Base-by-base conservation (phyloP, 495 filamentous ascomycete genomes). In the Podospora australis region DNA sequence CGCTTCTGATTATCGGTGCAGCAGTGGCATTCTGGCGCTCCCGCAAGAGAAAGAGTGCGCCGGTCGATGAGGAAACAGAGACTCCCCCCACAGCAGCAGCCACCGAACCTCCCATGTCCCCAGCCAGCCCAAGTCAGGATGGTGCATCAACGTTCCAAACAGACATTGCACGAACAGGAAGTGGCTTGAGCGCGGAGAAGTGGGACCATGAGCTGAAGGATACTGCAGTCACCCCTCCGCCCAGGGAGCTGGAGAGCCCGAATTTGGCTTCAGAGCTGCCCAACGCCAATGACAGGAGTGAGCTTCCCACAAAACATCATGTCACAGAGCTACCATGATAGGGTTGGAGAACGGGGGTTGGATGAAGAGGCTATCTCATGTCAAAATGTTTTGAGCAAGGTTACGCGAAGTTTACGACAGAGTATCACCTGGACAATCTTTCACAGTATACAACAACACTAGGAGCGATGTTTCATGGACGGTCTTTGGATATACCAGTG, bases 291-390 rank as follows among this genome's bases (percentile, higher is more conserved):
- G 48, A 35, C 19, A 21, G 39, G 26, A 50, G 32, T 13, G 48
- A 50, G 29, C 39, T 50, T 23, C 48, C 48, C 1, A 50, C 38
- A 3, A 32, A 34, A 10, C 26, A 32, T 21, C 26, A 50, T 34
- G 39, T 35, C 28, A 36, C 48, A 1, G 48, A 50, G 10, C 48
- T 50, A 23, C 39, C 48, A 35, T 50, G 39, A 50, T n/a, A n/a
- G n/a, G n/a, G n/a, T n/a, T n/a, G n/a, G n/a, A n/a, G n/a, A n/a
- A n/a, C n/a, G n/a, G n/a, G n/a, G n/a, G n/a, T n/a, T n/a, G n/a
- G n/a, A n/a, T n/a, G n/a, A n/a, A n/a, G n/a, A n/a, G n/a, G n/a
- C n/a, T n/a, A n/a, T n/a, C n/a, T n/a, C n/a, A n/a, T n/a, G n/a
- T n/a, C n/a, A n/a, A n/a, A n/a, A n/a, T n/a, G n/a, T n/a, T n/a